These are phyloP conservation scores for Capronia americana DNA, from an alignment of 2,329 filamentous ascomycete species.

Conservation along the genomic window DNA sequence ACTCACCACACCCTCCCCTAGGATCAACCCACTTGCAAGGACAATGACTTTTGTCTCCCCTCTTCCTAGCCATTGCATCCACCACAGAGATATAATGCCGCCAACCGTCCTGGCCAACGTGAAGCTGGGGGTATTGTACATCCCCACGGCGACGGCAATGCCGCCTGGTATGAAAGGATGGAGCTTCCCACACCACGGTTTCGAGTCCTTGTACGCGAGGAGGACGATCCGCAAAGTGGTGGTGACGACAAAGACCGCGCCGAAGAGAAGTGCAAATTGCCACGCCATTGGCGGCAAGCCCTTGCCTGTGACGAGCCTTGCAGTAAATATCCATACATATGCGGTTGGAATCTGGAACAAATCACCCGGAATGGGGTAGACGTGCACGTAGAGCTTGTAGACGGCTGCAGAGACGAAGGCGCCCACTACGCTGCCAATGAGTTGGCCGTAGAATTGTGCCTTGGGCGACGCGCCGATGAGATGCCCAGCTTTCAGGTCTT, in stretches of 20 bases:
- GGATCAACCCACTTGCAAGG: constrained; percentile 85
- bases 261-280: constrained; percentile 79
- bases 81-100: constrained; percentile 78
- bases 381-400: constrained; percentile 86
- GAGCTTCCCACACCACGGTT: constrained; percentile 34
- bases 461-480: constrained; percentile 88
- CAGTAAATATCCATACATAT: constrained; percentile 98
- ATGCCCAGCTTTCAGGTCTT: constrained; percentile 96
- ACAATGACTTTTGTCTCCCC: constrained; percentile 75
- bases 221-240: constrained; percentile 71
- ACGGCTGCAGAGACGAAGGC: constrained; percentile 85
- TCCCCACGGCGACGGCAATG: constrained; percentile 94
- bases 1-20: constrained; percentile 90
- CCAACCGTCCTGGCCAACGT: constrained; percentile 87
- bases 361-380: constrained; percentile 86
- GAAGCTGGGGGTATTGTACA: constrained; percentile 98
- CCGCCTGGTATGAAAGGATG: constrained; percentile 78
- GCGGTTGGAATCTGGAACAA: constrained; percentile 93
- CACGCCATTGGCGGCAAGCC: constrained; percentile 83
- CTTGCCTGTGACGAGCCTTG: constrained; percentile 86
- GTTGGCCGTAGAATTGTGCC: constrained; percentile 95
- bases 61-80: constrained; percentile 62
- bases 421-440: constrained; percentile 86
- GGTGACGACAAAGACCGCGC: constrained; percentile 71
- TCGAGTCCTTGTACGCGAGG: constrained; percentile 31